Evolutionary conservation across 2,329 filamentous ascomycete species (phyloP).

Genomic region (Lachnellula suecica): DNA sequence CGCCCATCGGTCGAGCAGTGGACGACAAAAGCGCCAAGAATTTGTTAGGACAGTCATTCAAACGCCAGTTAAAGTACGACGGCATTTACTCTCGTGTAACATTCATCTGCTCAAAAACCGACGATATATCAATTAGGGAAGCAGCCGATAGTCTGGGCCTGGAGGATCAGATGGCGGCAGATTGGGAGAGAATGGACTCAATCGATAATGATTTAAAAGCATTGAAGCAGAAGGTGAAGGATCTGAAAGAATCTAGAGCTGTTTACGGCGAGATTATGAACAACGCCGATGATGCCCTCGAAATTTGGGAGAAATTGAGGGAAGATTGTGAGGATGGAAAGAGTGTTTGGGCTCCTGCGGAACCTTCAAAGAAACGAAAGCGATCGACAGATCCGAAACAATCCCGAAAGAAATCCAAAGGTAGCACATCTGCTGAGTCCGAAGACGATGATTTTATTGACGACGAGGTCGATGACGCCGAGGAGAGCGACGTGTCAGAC

Average conservation of each 20-base stretch:
- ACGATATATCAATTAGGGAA: constrained; percentile 51
- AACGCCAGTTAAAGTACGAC: constrained; percentile 59
- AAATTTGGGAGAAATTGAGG: constrained; percentile 43
- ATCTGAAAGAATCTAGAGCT: constrained; percentile 34
- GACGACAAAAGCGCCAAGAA: constrained; percentile 58
- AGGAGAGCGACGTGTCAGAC: constrained; percentile 21
- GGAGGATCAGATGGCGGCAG: constrained; percentile 36
- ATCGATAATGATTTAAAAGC: constrained; percentile 13
- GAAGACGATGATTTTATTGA: constrained; percentile 29
- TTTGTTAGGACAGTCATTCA: constrained; percentile 56
- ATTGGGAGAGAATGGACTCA: constrained; percentile 31
- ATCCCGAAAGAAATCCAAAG: constrained; percentile 22
- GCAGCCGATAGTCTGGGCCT: constrained; percentile 37
- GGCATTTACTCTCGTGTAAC: constrained; percentile 52
- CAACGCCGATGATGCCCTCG: constrained; percentile 41
- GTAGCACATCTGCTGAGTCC: constrained; percentile 10
- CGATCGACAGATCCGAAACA: constrained; percentile 18
- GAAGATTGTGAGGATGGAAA: constrained; percentile 40
- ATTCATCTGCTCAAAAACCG: constrained; percentile 63
- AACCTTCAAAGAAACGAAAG: constrained; percentile 43
- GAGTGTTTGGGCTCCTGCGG: constrained; percentile 38
- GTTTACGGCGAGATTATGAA: constrained; percentile 35
- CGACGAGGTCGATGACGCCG: constrained; percentile 30
- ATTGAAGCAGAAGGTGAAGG: constrained; percentile 23
- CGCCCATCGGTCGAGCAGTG: constrained; percentile 58